Evolutionary conservation across 2,329 filamentous ascomycete species (phyloP).

Genomic region (Orbilia quercus): DNA sequence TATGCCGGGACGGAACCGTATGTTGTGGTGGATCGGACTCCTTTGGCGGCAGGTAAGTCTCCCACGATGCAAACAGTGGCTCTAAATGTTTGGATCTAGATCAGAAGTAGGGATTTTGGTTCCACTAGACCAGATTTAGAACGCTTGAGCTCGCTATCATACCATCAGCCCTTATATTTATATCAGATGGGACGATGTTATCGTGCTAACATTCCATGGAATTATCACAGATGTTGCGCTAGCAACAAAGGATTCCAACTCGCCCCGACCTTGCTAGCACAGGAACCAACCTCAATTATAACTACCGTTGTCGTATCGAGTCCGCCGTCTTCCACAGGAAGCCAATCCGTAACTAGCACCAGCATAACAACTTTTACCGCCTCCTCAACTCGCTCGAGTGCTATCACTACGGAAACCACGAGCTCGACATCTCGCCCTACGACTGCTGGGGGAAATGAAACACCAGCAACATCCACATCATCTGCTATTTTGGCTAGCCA

Average conservation of each 20-base stretch:
- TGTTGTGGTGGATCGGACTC: neutral
- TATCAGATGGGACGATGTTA: neutral
- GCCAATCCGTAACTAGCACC: neutral
- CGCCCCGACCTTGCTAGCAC: slow-evolving; percentile 12
- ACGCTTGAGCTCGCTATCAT: too few species aligned
- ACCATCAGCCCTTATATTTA: too few species aligned
- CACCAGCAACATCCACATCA: too few species aligned
- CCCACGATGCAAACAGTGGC: neutral
- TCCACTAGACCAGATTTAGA: too few species aligned
- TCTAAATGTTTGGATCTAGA: too few species aligned
- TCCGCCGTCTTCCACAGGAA: neutral
- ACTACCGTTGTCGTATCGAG: slow-evolving; percentile 5
- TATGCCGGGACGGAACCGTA: slow-evolving; percentile 29
- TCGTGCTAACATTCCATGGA: neutral
- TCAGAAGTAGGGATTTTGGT: too few species aligned
- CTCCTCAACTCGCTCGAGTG: too few species aligned
- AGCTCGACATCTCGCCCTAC: too few species aligned
- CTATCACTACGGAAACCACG: too few species aligned
- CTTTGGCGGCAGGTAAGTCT: slow-evolving; percentile 22
- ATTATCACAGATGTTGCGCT: slow-evolving; percentile 11
- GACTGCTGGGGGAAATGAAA: too few species aligned
- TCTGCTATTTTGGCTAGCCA: neutral
- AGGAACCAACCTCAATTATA: slow-evolving; percentile 5
- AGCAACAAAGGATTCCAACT: slow-evolving; percentile 15
- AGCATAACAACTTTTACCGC: too few species aligned